These are phyloP conservation scores for Moricandia moricandioides DNA, from an alignment of 345 rosid species.

Conservation along the genomic window DNA sequence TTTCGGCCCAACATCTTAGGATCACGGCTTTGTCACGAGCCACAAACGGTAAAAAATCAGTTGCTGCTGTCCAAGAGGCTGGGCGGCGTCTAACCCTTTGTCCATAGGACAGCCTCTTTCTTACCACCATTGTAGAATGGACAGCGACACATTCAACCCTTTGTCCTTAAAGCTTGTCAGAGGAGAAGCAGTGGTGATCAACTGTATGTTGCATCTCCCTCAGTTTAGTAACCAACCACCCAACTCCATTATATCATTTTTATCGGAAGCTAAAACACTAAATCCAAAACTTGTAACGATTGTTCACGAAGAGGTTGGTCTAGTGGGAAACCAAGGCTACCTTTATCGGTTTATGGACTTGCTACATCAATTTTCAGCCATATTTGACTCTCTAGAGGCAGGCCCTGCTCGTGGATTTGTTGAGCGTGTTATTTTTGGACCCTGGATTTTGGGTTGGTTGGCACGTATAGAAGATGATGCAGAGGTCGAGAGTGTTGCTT, in stretches of 20 bases:
- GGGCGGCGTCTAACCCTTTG: constrained; percentile 63
- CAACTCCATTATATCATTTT: constrained; percentile 57
- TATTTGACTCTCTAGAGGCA: constrained; percentile 76
- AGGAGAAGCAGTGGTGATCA: constrained; percentile 75
- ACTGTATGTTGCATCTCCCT: constrained; percentile 80
- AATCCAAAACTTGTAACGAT: constrained; percentile 57
- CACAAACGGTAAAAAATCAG: constrained; percentile 46
- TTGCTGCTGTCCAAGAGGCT: constrained; percentile 67
- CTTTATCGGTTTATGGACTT: constrained; percentile 72
- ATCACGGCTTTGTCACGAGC: constrained; percentile 77
- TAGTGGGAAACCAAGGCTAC: constrained; percentile 54
- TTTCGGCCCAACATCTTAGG: constrained; percentile 62
- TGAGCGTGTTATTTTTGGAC: constrained; percentile 68
- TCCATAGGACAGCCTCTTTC: constrained; percentile 80
- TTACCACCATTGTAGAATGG: constrained; percentile 71
- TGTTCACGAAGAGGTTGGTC: constrained; percentile 71
- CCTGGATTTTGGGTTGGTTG: constrained; percentile 57
- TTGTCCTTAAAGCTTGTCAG: constrained; percentile 54
- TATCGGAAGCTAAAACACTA: constrained; percentile 51
- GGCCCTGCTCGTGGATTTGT: constrained; percentile 65
- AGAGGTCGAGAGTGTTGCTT: constrained; percentile 32
- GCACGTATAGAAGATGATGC: constrained; percentile 47
- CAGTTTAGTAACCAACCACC: constrained; percentile 58
- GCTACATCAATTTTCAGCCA: constrained; percentile 78
- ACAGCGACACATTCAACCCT: constrained; percentile 52